These are phyloP conservation scores for Aphanocladium album DNA, from an alignment of 2,329 filamentous ascomycete genomes.

Conservation along the genomic window DNA sequence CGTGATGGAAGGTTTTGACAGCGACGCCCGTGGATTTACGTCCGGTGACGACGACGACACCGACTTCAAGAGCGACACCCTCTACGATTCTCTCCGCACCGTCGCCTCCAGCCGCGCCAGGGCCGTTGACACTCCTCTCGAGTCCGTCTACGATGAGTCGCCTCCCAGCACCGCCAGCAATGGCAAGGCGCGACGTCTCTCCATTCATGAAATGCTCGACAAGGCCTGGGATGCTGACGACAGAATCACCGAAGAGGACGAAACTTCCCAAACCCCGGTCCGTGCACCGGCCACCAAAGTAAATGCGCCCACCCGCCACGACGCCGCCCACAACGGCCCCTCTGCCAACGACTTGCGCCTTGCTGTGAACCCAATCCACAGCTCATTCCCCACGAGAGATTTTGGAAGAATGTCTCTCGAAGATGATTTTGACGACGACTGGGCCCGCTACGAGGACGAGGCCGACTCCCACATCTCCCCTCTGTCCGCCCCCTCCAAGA, in stretches of 20 bases:
- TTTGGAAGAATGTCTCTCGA: constrained; percentile 52
- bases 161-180: constrained; percentile 55
- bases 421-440: constrained; percentile 60
- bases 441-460: constrained; percentile 54
- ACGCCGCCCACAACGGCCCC: constrained; percentile 22
- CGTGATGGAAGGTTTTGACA: constrained; percentile 65
- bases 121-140: constrained; percentile 64
- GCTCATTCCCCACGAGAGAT: constrained; percentile 33
- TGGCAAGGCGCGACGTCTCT: constrained; percentile 49
- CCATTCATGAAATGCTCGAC: constrained; percentile 55
- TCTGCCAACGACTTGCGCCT: background rate
- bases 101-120: constrained; percentile 61
- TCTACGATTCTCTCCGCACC: constrained; percentile 72
- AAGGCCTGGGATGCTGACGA: constrained; percentile 50
- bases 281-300: constrained; percentile 29
- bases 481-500: constrained; percentile 51
- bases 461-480: constrained; percentile 49
- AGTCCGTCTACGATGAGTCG: constrained; percentile 78
- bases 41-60: constrained; percentile 72
- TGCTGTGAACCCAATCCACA: constrained; percentile 21
- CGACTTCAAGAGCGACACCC: constrained; percentile 72
- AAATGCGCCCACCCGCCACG: constrained; percentile 12
- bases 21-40: constrained; percentile 57
- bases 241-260: constrained; percentile 60
- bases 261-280: constrained; percentile 49